A percentile compares a stretch with the other conserved stretches of the same genome.
Evolutionary conservation across 805 yeast species (phyloP).

Genomic region (Vanderwaltozyma polyspora): DNA sequence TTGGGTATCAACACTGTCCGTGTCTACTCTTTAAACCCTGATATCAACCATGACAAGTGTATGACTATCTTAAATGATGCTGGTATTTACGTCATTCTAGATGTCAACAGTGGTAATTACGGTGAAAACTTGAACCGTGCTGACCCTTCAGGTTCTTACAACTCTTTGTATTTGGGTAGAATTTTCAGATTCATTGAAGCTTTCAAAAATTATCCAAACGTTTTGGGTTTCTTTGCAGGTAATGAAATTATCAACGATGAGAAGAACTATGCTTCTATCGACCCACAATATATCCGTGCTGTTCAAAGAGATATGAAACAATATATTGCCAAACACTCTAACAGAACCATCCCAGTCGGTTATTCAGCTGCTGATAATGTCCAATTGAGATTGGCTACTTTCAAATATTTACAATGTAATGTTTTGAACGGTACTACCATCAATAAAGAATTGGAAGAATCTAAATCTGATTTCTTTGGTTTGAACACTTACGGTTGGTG

Average conservation of each 20-base stretch:
- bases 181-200: constrained; percentile 79
- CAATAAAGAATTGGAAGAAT: constrained; percentile 39
- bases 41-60: constrained; percentile 79
- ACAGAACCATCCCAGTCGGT: constrained; percentile 85
- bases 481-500: constrained; percentile 87
- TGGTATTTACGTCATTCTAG: constrained; percentile 80
- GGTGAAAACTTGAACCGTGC: constrained; percentile 63
- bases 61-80: constrained; percentile 83
- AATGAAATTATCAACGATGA: constrained; percentile 85
- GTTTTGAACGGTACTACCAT: constrained; percentile 35
- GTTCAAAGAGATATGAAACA: constrained; percentile 86
- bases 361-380: constrained; percentile 86
- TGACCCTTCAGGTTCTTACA: constrained; percentile 61
- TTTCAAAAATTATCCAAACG: constrained; percentile 73
- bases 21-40: constrained; percentile 74
- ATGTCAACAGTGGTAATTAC: constrained; percentile 65
- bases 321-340: constrained; percentile 55
- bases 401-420: constrained; percentile 76
- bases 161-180: constrained; percentile 55
- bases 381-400: constrained; percentile 59
- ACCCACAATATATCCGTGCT: constrained; percentile 79
- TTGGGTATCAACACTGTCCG: constrained; percentile 79
- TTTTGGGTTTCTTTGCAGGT: constrained; percentile 82
- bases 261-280: constrained; percentile 41
- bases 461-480: constrained; percentile 78